Evolutionary conservation across 1,284 basidiomycete genomes (phyloP), one percentile per base, ranked within the genome.

Genomic region (Dichomitus squalens): DNA sequence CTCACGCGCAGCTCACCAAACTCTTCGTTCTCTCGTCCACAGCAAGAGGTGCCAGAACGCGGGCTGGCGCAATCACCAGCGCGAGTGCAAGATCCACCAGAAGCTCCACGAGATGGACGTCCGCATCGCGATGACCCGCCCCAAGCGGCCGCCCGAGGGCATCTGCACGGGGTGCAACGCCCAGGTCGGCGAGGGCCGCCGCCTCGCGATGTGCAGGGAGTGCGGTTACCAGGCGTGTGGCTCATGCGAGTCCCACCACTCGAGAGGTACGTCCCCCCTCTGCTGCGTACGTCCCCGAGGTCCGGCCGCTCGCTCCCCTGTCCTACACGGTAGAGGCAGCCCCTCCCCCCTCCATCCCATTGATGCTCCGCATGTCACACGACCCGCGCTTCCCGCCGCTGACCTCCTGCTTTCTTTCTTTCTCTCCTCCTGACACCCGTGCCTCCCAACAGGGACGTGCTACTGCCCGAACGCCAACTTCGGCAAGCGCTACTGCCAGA

Each of bases 401-500:
- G 9, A 31, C n/a, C 2, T 33, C 18, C 29, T 23, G 25, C 25
- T n/a, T 29, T n/a, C 5, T 5, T 5, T 41, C 12, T 12, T 41
- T 25, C 21, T 12, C 3, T 8, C 41, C 4, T 3, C 3, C 41
- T 44, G 23, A 44, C 25, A 8, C 29, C 16, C 6, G n/a, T 25
- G 11, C 33, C n/a, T 20, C 20, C 51, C 5, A 34, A 52, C 52
- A 75, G 73, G 74, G n/a, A 74, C 74, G 9, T 76, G 74, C 66
- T 74, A 74, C 55, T 76, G 76, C 63, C 66, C 66, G 9, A 68
- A 69, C 48, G 69, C 66, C 11, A 76, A 77, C 55, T 75, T 76
- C 51, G 74, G 74, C 14, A 53, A 67, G 33, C 58, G 58, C 12
- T 76, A 77, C 57, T 77, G 75, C 58, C 49, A 54, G 34, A 67